Percentiles rank a stretch among this genome's conserved stretches.
Evolutionary conservation across 192 early-diverging fungal genomes (phyloP).

Genomic region (Umbelopsis vinacea): DNA sequence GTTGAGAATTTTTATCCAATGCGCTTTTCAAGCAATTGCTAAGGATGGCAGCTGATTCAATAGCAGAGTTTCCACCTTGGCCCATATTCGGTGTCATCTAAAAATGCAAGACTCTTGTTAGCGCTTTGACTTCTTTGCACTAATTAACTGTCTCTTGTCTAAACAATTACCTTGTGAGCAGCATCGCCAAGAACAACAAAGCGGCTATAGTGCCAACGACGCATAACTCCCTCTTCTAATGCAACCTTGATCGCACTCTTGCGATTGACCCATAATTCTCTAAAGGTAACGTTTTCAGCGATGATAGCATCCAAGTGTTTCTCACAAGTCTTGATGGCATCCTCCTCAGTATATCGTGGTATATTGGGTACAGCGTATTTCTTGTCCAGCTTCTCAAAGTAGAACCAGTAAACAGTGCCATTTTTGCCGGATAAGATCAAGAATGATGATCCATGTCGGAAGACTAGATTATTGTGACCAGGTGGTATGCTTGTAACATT

Average conservation of each 20-base stretch:
- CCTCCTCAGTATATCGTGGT: constrained; percentile 1
- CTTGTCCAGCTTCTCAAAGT: constrained; percentile 9
- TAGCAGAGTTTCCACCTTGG: constrained; percentile 1
- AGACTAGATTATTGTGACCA: not conserved
- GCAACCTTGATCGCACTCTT: constrained; percentile 10
- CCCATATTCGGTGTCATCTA: constrained; percentile 15
- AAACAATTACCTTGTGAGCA: constrained; percentile 21
- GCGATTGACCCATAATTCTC: not conserved
- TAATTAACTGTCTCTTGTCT: not conserved
- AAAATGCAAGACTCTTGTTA: not conserved
- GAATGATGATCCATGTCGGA: constrained; percentile 2
- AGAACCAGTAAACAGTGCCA: constrained; percentile 2
- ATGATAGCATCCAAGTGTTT: not conserved
- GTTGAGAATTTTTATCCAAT: not conserved
- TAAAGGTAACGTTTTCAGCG: not conserved
- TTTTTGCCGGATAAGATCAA: not conserved
- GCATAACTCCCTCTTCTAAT: constrained; percentile 25
- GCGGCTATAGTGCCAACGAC: constrained; percentile 28
- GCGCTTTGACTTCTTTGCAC: too few relatives aligned
- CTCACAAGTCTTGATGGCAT: constrained; percentile 8
- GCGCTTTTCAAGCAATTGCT: not conserved
- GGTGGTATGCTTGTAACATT: not conserved
- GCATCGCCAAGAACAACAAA: constrained; percentile 29
- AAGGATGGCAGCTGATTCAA: not conserved
- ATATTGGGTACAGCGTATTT: constrained; percentile 2